These are phyloP conservation scores for Gryganskiella cystojenkinii DNA, from an alignment of 192 early-diverging fungal species.

Conservation along the genomic window DNA sequence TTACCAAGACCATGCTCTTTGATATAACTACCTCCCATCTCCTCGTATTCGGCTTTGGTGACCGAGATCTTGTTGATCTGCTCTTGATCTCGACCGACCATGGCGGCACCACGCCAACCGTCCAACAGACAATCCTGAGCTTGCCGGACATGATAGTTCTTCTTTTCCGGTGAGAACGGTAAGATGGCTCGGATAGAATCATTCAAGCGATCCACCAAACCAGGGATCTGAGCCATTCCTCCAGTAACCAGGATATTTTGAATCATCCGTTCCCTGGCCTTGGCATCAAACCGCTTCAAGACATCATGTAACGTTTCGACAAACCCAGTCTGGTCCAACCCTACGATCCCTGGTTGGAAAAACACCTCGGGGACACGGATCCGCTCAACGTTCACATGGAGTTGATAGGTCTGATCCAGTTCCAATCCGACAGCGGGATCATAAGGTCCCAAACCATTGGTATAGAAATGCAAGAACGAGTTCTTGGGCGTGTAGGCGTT, in stretches of 20 bases:
- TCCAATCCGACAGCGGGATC: conserved; percentile 66
- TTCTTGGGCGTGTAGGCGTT: conserved; percentile 72
- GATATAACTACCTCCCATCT: conserved; percentile 86
- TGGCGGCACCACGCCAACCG: conserved; percentile 88
- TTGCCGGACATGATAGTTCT: conserved; percentile 56
- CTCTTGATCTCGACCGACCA: conserved; percentile 63
- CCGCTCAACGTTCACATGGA: conserved; percentile 93
- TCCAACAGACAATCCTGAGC: conserved; percentile 81
- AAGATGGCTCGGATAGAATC: conserved; percentile 70
- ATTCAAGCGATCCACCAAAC: conserved; percentile 72
- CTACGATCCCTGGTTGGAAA: conserved; percentile 90
- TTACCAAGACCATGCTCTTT: conserved; percentile 89
- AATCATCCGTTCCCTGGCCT: conserved; percentile 56
- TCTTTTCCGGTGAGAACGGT: conserved; percentile 64
- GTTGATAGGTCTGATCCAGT: conserved; percentile 76
- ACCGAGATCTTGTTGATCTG: conserved; percentile 61
- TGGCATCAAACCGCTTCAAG: conserved; percentile 63
- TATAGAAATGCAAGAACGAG: conserved; percentile 79
- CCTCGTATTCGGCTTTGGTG: conserved; percentile 80
- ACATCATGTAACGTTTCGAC: conserved; percentile 80
- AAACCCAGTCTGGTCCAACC: conserved; percentile 90
- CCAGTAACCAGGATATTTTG: conserved; percentile 86
- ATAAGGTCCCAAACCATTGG: conserved; percentile 68
- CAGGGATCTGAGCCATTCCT: conserved; percentile 72
- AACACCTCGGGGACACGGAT: conserved; percentile 88